A percentile compares a stretch with the other conserved stretches of the same genome.
Evolutionary conservation across 2,329 filamentous ascomycete genomes (phyloP).

Genomic region (Fusarium buxicola): DNA sequence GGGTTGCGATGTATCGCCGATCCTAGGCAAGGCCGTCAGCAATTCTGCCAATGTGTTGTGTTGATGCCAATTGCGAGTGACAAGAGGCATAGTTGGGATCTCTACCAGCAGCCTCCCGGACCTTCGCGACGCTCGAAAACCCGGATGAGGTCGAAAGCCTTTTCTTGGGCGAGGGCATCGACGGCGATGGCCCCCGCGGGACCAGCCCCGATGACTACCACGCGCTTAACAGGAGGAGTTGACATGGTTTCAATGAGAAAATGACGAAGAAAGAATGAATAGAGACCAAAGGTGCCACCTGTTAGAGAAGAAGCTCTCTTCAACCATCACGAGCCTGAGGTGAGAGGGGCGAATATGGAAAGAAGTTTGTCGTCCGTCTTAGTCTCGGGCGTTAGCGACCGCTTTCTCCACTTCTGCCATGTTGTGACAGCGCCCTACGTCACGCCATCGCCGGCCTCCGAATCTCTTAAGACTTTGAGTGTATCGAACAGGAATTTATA

Average conservation of each 20-base stretch:
- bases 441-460: conserved; percentile 34
- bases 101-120: conserved; percentile 71
- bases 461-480: no score
- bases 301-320: neutral
- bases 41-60: neutral
- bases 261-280: neutral
- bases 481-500: no score
- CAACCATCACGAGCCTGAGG: neutral
- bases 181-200: conserved; percentile 70
- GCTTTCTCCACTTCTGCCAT: conserved; percentile 24
- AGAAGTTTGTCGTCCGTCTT: conserved; percentile 11
- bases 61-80: neutral
- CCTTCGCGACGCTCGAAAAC: conserved; percentile 72
- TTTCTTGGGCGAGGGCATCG: conserved; percentile 69
- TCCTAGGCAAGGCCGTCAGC: conserved; percentile 49
- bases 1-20: conserved; percentile 53
- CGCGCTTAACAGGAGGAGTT: conserved; percentile 46
- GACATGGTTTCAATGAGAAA: conserved; percentile 12
- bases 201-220: conserved; percentile 71
- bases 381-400: conserved; percentile 24
- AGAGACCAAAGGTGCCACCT: neutral
- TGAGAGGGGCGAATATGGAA: conserved; percentile 3
- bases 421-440: conserved; percentile 3
- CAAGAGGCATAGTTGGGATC: neutral
- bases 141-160: conserved; percentile 67